These are phyloP conservation scores for Silene noctiflora DNA, from an alignment of 179 eudicot species.

Conservation along the genomic window DNA sequence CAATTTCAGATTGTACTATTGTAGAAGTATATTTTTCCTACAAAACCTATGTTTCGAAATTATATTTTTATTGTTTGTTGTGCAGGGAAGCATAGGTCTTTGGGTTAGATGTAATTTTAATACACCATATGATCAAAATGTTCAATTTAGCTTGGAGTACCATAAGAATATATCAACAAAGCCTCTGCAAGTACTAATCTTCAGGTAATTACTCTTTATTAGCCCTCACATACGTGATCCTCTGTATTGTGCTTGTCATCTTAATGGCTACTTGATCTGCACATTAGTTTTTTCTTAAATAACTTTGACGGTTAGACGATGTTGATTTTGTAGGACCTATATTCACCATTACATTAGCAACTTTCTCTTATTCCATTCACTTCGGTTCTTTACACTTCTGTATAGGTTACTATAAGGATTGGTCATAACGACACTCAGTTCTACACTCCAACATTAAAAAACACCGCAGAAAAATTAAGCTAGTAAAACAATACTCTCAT, in stretches of 20 bases:
- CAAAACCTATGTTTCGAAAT: background rate
- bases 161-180: conserved; percentile 2
- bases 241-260: background rate
- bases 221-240: background rate
- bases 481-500: too few species aligned
- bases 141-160: background rate
- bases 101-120: conserved; percentile 19
- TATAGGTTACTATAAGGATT: too few species aligned
- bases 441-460: too few species aligned
- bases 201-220: conserved; percentile 12
- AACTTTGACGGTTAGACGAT: too few species aligned
- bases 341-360: too few species aligned
- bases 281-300: too few species aligned
- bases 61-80: background rate
- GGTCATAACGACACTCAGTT: too few species aligned
- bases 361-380: too few species aligned
- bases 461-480: too few species aligned
- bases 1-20: background rate
- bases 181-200: conserved; percentile 14
- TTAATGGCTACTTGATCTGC: too few species aligned
- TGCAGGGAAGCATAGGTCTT: conserved; percentile 13
- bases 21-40: background rate
- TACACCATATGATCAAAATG: conserved; percentile 10
- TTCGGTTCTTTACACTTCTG: too few species aligned
- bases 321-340: too few species aligned